A percentile compares a stretch with the other conserved stretches of the same genome.
phyloP scores from a whole-genome alignment of 164 flowering plant genomes.

The Piper betle region DNA sequence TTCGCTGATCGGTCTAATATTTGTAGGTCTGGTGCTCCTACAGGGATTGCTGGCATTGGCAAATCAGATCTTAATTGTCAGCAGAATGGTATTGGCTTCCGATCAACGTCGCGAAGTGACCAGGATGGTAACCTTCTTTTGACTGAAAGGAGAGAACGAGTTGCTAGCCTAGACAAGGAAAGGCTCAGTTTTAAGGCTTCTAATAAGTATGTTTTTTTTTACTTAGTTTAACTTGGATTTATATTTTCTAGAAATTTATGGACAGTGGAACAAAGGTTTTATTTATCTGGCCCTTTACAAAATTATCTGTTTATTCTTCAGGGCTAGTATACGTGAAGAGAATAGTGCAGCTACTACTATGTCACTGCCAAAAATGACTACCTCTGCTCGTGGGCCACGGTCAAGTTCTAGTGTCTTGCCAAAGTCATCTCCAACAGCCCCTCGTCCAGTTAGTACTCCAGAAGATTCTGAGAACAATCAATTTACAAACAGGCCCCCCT shows the following conservation, averaged over 20 bases:
- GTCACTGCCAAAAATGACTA: slow-evolving; percentile 40
- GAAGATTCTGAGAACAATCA: slow-evolving; percentile 67
- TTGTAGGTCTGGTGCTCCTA: slow-evolving; percentile 49
- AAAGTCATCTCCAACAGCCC: slow-evolving; percentile 42
- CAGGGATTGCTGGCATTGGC: slow-evolving; percentile 44
- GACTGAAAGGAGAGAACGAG: slow-evolving; percentile 52
- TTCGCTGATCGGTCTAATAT: background rate
- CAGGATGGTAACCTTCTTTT: slow-evolving; percentile 38
- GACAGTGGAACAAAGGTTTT: background rate
- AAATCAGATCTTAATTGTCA: slow-evolving; percentile 45
- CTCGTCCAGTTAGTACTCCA: slow-evolving; percentile 28
- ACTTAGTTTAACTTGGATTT: background rate
- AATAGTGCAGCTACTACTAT: slow-evolving; percentile 49
- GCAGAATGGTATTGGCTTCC: slow-evolving; percentile 33
- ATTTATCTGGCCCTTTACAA: no score
- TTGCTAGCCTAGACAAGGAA: slow-evolving; percentile 56
- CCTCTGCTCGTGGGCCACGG: slow-evolving; percentile 56
- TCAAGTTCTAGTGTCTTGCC: slow-evolving; percentile 43
- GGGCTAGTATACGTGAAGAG: slow-evolving; percentile 49
- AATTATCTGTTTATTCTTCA: slow-evolving; percentile 11
- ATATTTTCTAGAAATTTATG: background rate
- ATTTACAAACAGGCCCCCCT: slow-evolving; percentile 40
- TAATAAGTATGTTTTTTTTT: slow-evolving; percentile 42
- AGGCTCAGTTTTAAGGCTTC: slow-evolving; percentile 46
- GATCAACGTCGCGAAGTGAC: slow-evolving; percentile 43